Evolutionary conservation across 2,329 filamentous ascomycete species (phyloP).

Genomic region (Dactylellina haptotyla): DNA sequence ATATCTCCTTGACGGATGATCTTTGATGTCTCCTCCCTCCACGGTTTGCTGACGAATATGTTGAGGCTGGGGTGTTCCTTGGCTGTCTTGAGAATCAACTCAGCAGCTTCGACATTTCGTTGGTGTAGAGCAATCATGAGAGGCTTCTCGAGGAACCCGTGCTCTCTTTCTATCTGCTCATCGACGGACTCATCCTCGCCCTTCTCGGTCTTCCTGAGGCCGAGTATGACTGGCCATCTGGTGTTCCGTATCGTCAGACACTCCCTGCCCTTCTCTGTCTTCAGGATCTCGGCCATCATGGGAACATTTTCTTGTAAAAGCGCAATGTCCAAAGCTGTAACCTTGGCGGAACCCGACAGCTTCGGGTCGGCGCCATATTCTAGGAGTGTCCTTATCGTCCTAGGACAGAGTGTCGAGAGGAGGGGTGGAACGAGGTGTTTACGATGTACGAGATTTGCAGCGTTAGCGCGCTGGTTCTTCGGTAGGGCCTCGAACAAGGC

Average conservation of each 20-base stretch:
- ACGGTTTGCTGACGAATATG: background rate
- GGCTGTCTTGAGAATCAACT: conserved; percentile 1
- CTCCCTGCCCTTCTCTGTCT: background rate
- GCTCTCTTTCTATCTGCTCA: background rate
- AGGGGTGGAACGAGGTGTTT: background rate
- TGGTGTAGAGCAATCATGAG: background rate
- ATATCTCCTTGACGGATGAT: background rate
- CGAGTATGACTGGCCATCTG: background rate
- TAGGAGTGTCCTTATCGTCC: background rate
- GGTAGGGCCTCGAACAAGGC: background rate
- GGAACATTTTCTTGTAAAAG: background rate
- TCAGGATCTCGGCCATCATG: background rate
- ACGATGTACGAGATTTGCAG: background rate
- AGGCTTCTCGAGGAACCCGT: background rate
- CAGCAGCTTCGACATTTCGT: background rate
- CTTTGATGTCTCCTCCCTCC: background rate
- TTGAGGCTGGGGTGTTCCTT: conserved; percentile 1
- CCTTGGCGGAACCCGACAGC: background rate
- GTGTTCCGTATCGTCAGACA: background rate
- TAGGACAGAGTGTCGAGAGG: background rate
- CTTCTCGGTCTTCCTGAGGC: background rate
- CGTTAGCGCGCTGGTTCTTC: background rate
- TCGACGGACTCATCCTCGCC: background rate
- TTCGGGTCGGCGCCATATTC: conserved; percentile 9
- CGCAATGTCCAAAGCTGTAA: background rate